Evolutionary conservation across 2,329 filamentous ascomycete genomes (phyloP), one percentile per base, ranked within the genome.

Genomic region (Sclerotinia trifoliorum): DNA sequence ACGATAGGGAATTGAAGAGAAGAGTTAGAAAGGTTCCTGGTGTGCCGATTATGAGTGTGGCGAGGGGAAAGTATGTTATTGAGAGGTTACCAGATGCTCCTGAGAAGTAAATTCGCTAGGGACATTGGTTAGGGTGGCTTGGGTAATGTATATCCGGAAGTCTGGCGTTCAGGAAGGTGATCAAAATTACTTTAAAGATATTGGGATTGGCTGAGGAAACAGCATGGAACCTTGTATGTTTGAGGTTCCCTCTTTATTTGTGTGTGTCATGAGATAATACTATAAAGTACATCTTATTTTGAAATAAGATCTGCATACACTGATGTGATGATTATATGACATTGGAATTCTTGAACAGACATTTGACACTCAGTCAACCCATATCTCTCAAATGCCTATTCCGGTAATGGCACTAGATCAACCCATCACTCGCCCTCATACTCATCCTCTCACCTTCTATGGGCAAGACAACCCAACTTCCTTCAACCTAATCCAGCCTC

Each of bases 61-160:
- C 90, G 7, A 86, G 92, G 76, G 93, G 92, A 57, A 97, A 97
- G 80, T 98, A 97, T 80, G 90, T 94, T 60, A 95, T 99, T 76
- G 95, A 98, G 83, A 87, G 94, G 75, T 80, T 97, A 71, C 94
- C 94, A 6, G 91, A 93, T 79, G 92, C 92, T 49, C 91, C 92
- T 46, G 89, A 93, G 71, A 77, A 77, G 65, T 77, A 56, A 54
- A 17, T 51, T 44, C n/a, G 29, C n/a, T 35, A n/a, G 46, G 49
- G 32, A 54, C 42, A 65, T 26, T n/a, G 19, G 17, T 67, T 42
- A 46, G 35, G 29, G 56, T 44, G 15, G 57, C 49, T 54, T 29
- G 48, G 54, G 54, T 44, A 51, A 44, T 49, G 56, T 35, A 67
- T 63, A 62, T 65, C 49, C 44, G 63, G 48, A 58, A 58, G 51